Percentiles rank a stretch among this genome's conserved stretches.
Evolutionary conservation across 1,284 basidiomycete genomes (phyloP).

Genomic region (Mycena sp.): DNA sequence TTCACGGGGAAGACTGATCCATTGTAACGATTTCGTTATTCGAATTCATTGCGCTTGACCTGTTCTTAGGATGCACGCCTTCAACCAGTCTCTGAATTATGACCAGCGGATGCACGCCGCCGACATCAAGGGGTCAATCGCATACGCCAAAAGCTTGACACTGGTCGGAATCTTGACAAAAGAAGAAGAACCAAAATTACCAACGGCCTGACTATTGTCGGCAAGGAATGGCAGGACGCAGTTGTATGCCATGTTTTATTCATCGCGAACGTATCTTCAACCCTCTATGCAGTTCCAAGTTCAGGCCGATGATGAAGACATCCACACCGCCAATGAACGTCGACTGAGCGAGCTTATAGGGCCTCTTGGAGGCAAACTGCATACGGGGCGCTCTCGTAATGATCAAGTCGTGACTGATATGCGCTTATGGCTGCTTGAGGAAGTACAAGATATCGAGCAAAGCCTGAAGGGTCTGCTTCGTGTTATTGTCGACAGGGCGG

Average conservation of each 20-base stretch:
- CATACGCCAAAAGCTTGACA: slow-evolving; percentile 90
- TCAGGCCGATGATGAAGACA: slow-evolving; percentile 93
- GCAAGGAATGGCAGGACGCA: slow-evolving; percentile 86
- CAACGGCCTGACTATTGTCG: slow-evolving; percentile 82
- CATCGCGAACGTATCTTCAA: slow-evolving; percentile 1
- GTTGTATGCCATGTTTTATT: slow-evolving; percentile 53
- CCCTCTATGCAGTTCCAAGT: slow-evolving; percentile 65
- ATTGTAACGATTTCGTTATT: slow-evolving; percentile 57
- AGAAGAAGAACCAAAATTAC: slow-evolving; percentile 82
- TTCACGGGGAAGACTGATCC: slow-evolving; percentile 92
- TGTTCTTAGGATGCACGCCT: slow-evolving; percentile 85
- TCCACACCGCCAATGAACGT: slow-evolving; percentile 99
- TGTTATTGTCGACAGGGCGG: slow-evolving; percentile 91
- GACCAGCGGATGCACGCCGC: slow-evolving; percentile 94
- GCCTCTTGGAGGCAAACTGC: slow-evolving; percentile 89
- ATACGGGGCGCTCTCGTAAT: slow-evolving; percentile 96
- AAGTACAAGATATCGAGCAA: slow-evolving; percentile 77
- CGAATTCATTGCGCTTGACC: not conserved
- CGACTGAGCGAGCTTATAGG: slow-evolving; percentile 94
- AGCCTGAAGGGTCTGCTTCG: slow-evolving; percentile 83
- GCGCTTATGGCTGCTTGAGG: slow-evolving; percentile 93
- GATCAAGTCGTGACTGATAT: slow-evolving; percentile 99
- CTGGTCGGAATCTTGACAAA: slow-evolving; percentile 83
- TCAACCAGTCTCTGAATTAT: slow-evolving; percentile 95
- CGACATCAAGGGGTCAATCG: slow-evolving; percentile 95